A percentile compares a stretch with the other conserved stretches of the same genome.
Evolutionary conservation across 2,329 filamentous ascomycete species (phyloP).

Genomic region (Albifimbria verrucaria): DNA sequence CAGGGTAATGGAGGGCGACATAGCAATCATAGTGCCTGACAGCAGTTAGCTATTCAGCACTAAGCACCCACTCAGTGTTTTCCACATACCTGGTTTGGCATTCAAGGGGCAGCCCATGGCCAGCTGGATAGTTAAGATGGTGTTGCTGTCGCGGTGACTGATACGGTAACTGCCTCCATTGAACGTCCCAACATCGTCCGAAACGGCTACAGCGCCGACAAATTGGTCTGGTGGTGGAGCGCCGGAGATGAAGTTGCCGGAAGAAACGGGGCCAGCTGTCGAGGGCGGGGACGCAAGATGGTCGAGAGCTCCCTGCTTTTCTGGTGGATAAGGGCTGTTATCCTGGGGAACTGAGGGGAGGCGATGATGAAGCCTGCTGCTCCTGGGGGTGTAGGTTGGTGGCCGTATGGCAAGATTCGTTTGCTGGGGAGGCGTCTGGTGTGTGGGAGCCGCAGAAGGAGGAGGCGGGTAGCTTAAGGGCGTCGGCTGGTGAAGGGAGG

Average conservation of each 20-base stretch:
- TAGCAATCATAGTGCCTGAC: constrained; percentile 83
- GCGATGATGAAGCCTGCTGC: constrained; percentile 22
- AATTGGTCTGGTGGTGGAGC: constrained; percentile 54
- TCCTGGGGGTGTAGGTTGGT: constrained; percentile 17
- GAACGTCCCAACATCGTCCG: constrained; percentile 92
- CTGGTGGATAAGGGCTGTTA: constrained; percentile 20
- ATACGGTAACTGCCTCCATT: constrained; percentile 94
- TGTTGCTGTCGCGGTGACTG: constrained; percentile 88
- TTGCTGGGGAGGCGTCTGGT: constrained; percentile 12
- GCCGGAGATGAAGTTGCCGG: constrained; percentile 28
- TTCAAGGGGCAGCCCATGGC: constrained; percentile 82
- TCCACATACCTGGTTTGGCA: constrained; percentile 65
- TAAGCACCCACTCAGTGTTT: background rate
- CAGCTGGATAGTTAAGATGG: constrained; percentile 82
- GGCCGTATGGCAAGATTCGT: constrained; percentile 19
- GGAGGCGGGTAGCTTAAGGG: constrained; percentile 23
- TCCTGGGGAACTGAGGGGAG: constrained; percentile 13
- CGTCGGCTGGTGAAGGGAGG: constrained; percentile 18
- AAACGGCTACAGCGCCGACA: constrained; percentile 54
- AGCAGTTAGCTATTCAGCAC: background rate
- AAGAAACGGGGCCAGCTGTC: constrained; percentile 13
- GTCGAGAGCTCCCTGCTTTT: constrained; percentile 20
- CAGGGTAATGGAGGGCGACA: constrained; percentile 84
- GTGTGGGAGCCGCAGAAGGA: constrained; percentile 15
- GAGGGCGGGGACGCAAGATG: background rate